A percentile compares a stretch with the other conserved stretches of the same genome.
Evolutionary conservation across 371 early-diverging fungal genomes (phyloP).

Genomic region (Blastocladiella emersonii): DNA sequence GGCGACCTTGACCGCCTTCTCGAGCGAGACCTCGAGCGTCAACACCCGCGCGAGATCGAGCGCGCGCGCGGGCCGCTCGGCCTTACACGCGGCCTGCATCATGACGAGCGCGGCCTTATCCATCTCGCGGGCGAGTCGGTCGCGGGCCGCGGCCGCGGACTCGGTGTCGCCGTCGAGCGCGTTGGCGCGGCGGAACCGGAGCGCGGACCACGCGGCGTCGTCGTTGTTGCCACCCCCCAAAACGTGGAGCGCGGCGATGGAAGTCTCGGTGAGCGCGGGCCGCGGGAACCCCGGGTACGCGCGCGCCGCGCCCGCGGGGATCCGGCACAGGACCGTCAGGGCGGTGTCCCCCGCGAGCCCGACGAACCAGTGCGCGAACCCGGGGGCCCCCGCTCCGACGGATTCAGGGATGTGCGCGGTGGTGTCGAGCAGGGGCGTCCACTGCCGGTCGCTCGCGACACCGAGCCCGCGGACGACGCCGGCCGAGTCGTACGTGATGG

Average conservation of each 20-base stretch:
- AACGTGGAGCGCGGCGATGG: not conserved
- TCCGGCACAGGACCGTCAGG: slow-evolving; percentile 50
- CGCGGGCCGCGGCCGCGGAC: slow-evolving; percentile 22
- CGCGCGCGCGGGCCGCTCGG: slow-evolving; percentile 53
- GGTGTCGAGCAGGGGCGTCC: slow-evolving; percentile 60
- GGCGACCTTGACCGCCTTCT: slow-evolving; percentile 70
- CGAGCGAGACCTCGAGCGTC: slow-evolving; percentile 40
- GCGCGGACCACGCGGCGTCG: no score
- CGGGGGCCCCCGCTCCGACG: slow-evolving; percentile 13
- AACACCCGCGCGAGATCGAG: slow-evolving; percentile 55
- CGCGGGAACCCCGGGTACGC: slow-evolving; percentile 56
- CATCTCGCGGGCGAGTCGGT: slow-evolving; percentile 40
- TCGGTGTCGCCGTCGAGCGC: slow-evolving; percentile 13
- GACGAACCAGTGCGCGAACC: slow-evolving; percentile 58
- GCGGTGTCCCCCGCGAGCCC: slow-evolving; percentile 45
- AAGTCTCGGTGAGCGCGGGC: slow-evolving; percentile 57
- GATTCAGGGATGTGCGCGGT: slow-evolving; percentile 14
- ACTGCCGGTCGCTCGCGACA: slow-evolving; percentile 40
- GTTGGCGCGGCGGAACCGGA: not conserved
- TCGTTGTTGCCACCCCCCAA: no score
- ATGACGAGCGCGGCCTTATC: slow-evolving; percentile 60
- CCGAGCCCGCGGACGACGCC: slow-evolving; percentile 48
- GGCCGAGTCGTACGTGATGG: slow-evolving; percentile 48
- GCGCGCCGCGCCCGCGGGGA: slow-evolving; percentile 9
- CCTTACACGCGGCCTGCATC: slow-evolving; percentile 61